These are phyloP conservation scores for Amanita jacksonii DNA, from an alignment of 768 basidiomycete species.

Conservation along the genomic window DNA sequence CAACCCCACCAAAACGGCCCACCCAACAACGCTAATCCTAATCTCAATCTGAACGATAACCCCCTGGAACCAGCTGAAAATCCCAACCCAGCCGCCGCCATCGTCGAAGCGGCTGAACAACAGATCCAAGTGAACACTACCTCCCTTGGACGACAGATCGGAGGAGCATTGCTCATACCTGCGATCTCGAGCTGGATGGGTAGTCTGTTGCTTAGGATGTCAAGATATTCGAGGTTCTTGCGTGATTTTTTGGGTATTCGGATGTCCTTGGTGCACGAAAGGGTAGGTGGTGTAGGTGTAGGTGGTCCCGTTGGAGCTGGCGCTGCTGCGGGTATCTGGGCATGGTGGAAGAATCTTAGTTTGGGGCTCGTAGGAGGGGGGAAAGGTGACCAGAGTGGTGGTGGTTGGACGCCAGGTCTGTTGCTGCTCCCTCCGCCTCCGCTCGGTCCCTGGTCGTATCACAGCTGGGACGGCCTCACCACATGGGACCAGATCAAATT, in stretches of 20 bases:
- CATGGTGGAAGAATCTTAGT: slow-evolving; percentile 11
- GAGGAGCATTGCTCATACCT: slow-evolving; percentile 62
- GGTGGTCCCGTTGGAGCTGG: no score
- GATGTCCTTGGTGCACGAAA: slow-evolving; percentile 7
- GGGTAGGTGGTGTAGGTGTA: no score
- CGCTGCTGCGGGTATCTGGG: no score
- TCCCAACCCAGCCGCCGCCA: slow-evolving; percentile 33
- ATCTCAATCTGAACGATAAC: neutral
- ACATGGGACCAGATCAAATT: slow-evolving; percentile 19
- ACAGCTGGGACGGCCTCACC: slow-evolving; percentile 16
- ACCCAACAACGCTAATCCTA: neutral
- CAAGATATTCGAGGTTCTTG: slow-evolving; percentile 32
- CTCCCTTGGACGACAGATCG: slow-evolving; percentile 56
- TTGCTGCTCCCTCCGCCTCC: slow-evolving; percentile 13
- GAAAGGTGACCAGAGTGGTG: no score
- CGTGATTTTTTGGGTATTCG: slow-evolving; percentile 28
- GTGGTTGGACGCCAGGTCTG: neutral
- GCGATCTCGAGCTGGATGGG: slow-evolving; percentile 62
- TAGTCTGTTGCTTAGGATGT: slow-evolving; percentile 41
- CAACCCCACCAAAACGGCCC: no score
- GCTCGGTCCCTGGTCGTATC: slow-evolving; percentile 10
- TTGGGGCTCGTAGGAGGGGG: slow-evolving; percentile 7
- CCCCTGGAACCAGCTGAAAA: slow-evolving; percentile 18
- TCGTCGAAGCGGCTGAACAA: slow-evolving; percentile 41
- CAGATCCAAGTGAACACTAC: slow-evolving; percentile 47